A percentile compares a stretch with the other conserved stretches of the same genome.
Conservation (phyloP, 768 basidiomycete genomes). For the Tricholoma hemisulphureum region DNA sequence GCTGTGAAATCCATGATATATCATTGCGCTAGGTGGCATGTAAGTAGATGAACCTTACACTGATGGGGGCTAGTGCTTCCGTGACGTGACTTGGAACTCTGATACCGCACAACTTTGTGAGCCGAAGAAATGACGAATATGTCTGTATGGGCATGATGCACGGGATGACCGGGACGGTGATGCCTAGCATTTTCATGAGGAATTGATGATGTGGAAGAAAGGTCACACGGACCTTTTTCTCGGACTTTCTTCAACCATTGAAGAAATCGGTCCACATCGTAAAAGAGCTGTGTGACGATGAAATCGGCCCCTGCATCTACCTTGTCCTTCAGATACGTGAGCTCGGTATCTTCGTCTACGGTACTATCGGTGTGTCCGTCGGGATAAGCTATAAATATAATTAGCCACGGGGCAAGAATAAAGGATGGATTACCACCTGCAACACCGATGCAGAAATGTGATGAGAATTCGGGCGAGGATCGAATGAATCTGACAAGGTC, state of each 20-base stretch:
- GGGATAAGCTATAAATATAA: slow-evolving; percentile 67
- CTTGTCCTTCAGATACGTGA: slow-evolving; percentile 78
- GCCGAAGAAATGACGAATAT: slow-evolving; percentile 86
- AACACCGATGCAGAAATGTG: slow-evolving; percentile 91
- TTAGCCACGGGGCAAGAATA: not conserved
- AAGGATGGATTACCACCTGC: slow-evolving; percentile 57
- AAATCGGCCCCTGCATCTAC: slow-evolving; percentile 95
- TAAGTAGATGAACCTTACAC: slow-evolving; percentile 46
- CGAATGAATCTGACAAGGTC: slow-evolving; percentile 94
- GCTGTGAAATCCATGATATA: slow-evolving; percentile 42
- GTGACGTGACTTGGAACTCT: slow-evolving; percentile 68
- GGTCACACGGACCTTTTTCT: slow-evolving; percentile 53
- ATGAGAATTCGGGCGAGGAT: slow-evolving; percentile 68
- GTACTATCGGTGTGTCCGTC: slow-evolving; percentile 76
- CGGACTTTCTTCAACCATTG: slow-evolving; percentile 75
- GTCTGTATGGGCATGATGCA: slow-evolving; percentile 99
- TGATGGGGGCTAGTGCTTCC: slow-evolving; percentile 68
- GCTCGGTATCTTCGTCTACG: slow-evolving; percentile 56
- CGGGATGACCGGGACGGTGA: slow-evolving; percentile 87
- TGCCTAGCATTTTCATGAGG: slow-evolving; percentile 53
- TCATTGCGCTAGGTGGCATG: not conserved
- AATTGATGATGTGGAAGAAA: not conserved
- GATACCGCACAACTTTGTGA: slow-evolving; percentile 86
- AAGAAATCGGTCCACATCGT: slow-evolving; percentile 87
- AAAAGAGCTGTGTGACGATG: slow-evolving; percentile 95